Evolutionary conservation across 148 eudicot species (phyloP), one percentile per base, ranked within the genome.

Genomic region (Camellia lanceoleosa): DNA sequence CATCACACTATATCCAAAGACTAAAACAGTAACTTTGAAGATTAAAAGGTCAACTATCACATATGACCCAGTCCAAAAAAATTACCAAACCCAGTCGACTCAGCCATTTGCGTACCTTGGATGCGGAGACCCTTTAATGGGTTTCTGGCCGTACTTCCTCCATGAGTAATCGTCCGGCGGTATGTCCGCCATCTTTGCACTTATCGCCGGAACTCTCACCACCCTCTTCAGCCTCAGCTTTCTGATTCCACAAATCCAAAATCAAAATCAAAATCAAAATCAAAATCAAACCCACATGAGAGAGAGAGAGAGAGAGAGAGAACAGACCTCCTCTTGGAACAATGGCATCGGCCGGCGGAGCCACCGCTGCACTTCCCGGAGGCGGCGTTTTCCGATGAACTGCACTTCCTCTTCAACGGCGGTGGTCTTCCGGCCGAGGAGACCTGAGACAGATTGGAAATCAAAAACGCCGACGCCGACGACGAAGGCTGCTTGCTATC

Each of bases 91-190:
- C 38, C 38, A 30, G 38, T 30, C 38, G 38, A 30, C 38, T 30
- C 38, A 30, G 38, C 38, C 38, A 30, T 30, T 77, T 13, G 13
- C 41, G 42, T 93, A 93, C 99, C 99, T 95, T 72, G 99, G 99
- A 86, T 95, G 94, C 20, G 99, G 99, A 56, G 99, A 95, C 7
- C 99, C 99, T 86, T 95, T 95, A 60, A 95, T 95, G 49, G 99
- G 99, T 76, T 95, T 95, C 78, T 95, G 99, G 7, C 99, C 99
- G 71, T 95, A 95, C 85, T 95, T 95, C 65, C 99, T 89, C 99
- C 99, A 95, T 0, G 99, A 95, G 76, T 90, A 95, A 85, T 95
- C 94, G 68, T 95, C 99, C 1, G 99, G 97, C 56, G 99, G 99
- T 76, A 95, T 95, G 77, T 93, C 98, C 16, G 98, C 87, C 90